Conservation (phyloP, 176 grass and related monocot species). For the Musa itinerans region DNA sequence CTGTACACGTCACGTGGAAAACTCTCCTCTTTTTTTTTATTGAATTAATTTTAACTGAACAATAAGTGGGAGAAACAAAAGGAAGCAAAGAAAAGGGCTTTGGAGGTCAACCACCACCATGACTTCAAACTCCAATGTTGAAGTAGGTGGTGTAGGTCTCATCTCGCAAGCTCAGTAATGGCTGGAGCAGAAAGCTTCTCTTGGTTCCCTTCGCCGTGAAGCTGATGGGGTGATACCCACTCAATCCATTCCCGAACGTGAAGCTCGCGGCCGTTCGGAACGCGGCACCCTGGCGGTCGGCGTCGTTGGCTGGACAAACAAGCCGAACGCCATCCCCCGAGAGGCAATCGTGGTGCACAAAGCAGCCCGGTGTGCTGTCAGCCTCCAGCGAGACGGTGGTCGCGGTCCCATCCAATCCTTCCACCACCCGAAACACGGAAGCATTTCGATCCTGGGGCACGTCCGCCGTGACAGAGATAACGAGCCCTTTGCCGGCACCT, state of each 20-base stretch:
- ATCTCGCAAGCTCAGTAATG: slow-evolving; percentile 4
- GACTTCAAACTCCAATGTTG: not conserved
- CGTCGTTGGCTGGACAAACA: not conserved
- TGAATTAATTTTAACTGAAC: no score
- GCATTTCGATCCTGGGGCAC: not conserved
- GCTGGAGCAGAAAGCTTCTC: not conserved
- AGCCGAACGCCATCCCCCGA: not conserved
- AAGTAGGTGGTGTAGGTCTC: slow-evolving; percentile 2
- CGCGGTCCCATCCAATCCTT: not conserved
- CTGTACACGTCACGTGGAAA: no score
- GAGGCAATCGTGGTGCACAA: not conserved
- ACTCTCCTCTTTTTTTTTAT: no score
- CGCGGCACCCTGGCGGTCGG: not conserved
- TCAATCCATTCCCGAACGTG: not conserved
- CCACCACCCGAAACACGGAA: not conserved
- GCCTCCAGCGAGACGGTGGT: not conserved
- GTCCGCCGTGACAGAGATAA: not conserved
- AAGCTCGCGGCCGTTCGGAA: not conserved
- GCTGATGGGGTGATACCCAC: not conserved
- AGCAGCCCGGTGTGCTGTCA: not conserved
- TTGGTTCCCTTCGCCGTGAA: not conserved
- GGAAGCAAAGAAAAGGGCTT: no score
- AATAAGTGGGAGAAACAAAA: no score
- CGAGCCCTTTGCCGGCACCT: not conserved
- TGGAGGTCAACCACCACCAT: no score